Evolutionary conservation across 108 stramenopile genomes (phyloP).

Genomic region (Cyclotella cryptica): DNA sequence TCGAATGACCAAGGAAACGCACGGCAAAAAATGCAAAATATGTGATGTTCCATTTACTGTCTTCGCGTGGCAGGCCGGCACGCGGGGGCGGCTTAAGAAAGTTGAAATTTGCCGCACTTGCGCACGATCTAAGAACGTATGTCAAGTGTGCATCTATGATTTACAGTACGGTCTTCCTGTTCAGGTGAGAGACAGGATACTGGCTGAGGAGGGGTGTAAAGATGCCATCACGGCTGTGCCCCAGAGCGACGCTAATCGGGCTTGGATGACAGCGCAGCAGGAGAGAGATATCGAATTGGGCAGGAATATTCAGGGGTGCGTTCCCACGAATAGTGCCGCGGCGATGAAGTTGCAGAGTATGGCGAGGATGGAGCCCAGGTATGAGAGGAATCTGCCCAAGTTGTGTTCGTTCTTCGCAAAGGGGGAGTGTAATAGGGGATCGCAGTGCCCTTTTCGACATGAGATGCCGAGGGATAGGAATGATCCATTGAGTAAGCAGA

Average conservation of each 20-base stretch:
- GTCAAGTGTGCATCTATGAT: conserved; percentile 99
- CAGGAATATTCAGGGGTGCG: conserved; percentile 50
- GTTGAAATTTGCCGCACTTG: conserved; percentile 97
- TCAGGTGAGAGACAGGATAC: conserved; percentile 90
- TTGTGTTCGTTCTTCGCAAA: conserved; percentile 95
- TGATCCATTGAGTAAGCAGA: conserved; percentile 92
- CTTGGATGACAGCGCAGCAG: conserved; percentile 87
- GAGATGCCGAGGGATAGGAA: conserved; percentile 95
- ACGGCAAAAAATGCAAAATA: conserved; percentile 97
- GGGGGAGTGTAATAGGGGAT: conserved; percentile 96
- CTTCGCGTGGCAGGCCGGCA: conserved; percentile 98
- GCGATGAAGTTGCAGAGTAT: conserved; percentile 85
- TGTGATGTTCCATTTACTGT: conserved; percentile 95
- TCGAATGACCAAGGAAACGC: conserved; percentile 95
- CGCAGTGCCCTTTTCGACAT: conserved; percentile 97
- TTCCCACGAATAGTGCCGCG: conserved; percentile 66
- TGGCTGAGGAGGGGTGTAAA: conserved; percentile 75
- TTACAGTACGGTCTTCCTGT: conserved; percentile 97
- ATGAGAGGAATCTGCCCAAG: conserved; percentile 96
- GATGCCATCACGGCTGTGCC: conserved; percentile 75
- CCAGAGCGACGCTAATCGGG: conserved; percentile 87
- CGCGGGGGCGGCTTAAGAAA: conserved; percentile 92
- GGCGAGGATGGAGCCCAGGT: conserved; percentile 94
- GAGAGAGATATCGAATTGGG: conserved; percentile 80
- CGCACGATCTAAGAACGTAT: conserved; percentile 97